Base-by-base conservation (phyloP, 1,284 basidiomycete species). In the Thelephora terrestris region DNA sequence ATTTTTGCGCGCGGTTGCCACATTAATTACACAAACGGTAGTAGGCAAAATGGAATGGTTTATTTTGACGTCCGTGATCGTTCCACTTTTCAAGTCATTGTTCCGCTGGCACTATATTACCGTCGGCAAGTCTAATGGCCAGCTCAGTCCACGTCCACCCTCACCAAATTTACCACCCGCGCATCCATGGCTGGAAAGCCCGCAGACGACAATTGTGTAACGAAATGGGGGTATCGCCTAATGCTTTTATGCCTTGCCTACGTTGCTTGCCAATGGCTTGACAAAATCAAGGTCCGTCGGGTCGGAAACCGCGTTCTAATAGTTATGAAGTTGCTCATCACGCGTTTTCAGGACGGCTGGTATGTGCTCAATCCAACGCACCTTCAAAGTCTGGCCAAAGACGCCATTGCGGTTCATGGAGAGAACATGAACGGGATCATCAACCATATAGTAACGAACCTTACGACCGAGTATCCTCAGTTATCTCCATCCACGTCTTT, bases 341-440 rank as follows among this genome's bases (percentile, higher is more conserved):
- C 20, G 10, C n/a, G 25, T 10, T 18, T 46, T 7, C 52, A 75
- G 73, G 63, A 70, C 50, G 67, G 66, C 27, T 79, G 73, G 76
- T 94, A 92, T 66, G 77, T 86, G 52, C 76, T 95, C 55, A 76
- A 84, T 55, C 85, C 83, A 4, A 66, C 64, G 5, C 67, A 67
- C 40, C 67, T 94, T n/a, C 81, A 92, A 59, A 67, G 76, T 50
- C 74, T 91, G 34, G 76, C 85, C 14, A 71, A 79, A 56, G 73
- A 76, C 14, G 58, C 58, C n/a, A 51, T 60, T 43, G 49, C 45
- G 24, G 78, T 94, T 60, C 63, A 76, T 39, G 39, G 39, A 10
- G 12, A 21, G 10, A 42, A 42, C n/a, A 42, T 42, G 39, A 20
- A 18, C 5, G 21, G 20, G 39, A 20, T 42, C 12, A 42, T 42